Conservation (phyloP, 2,329 filamentous ascomycete genomes). For the Aspergillus ruber region DNA sequence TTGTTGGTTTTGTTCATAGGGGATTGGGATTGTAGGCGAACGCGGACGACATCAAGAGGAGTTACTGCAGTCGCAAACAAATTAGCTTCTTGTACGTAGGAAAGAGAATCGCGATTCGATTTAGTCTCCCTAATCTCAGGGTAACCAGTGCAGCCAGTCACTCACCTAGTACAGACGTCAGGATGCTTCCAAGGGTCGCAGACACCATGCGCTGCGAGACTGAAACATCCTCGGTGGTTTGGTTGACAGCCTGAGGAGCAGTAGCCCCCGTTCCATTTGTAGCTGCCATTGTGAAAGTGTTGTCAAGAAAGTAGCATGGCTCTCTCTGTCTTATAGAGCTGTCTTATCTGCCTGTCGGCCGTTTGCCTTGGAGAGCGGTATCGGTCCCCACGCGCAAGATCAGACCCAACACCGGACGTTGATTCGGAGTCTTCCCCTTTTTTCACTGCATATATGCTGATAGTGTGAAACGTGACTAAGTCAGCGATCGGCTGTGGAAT, state of each 20-base stretch:
- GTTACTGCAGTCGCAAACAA: slow-evolving; percentile 57
- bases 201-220: slow-evolving; percentile 90
- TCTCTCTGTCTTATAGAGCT: slow-evolving; percentile 9
- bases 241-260: slow-evolving; percentile 10
- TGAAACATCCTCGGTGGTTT: slow-evolving; percentile 54
- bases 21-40: slow-evolving; percentile 83
- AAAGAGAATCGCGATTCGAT: not conserved
- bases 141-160: not conserved
- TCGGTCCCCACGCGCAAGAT: slow-evolving; percentile 18
- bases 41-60: slow-evolving; percentile 91
- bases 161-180: slow-evolving; percentile 83
- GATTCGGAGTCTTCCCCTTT: slow-evolving; percentile 8
- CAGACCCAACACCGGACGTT: slow-evolving; percentile 21
- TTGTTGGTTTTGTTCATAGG: slow-evolving; percentile 47
- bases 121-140: not conserved
- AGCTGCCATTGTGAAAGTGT: slow-evolving; percentile 29
- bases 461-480: not conserved
- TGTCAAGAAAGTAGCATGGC: slow-evolving; percentile 29
- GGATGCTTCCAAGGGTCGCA: slow-evolving; percentile 79
- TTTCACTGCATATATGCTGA: not conserved
- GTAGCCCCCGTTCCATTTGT: slow-evolving; percentile 19
- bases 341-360: slow-evolving; percentile 1
- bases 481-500: not conserved
- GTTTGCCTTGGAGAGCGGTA: slow-evolving; percentile 12
- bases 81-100: not conserved